phyloP scores from a whole-genome alignment of 768 basidiomycete genomes.

The Myochromella boudieri region DNA sequence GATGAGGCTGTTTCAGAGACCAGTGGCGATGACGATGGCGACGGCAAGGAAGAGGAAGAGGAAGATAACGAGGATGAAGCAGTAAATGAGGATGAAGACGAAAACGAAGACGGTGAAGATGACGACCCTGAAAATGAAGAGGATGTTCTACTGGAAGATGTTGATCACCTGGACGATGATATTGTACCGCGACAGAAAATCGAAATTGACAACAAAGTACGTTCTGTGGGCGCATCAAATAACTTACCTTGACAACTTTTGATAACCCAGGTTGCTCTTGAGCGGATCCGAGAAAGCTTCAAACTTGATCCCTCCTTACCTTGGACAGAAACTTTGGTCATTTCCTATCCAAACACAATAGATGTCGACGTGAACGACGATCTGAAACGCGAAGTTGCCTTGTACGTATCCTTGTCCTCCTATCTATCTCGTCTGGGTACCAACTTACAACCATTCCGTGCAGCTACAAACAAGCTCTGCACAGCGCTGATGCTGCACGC shows the following conservation, averaged over 20 bases:
- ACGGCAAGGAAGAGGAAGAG: conserved; percentile 35
- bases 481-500: conserved; percentile 75
- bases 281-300: conserved; percentile 77
- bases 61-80: conserved; percentile 57
- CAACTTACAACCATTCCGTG: not conserved
- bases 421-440: not conserved
- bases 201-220: conserved; percentile 77
- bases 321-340: conserved; percentile 81
- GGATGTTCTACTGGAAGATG: conserved; percentile 65
- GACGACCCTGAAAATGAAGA: conserved; percentile 38
- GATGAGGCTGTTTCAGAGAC: conserved; percentile 17
- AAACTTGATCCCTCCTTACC: conserved; percentile 71
- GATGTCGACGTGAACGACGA: conserved; percentile 84
- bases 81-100: conserved; percentile 51
- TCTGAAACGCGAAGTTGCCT: conserved; percentile 91
- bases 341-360: conserved; percentile 72
- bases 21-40: conserved; percentile 13
- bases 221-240: conserved; percentile 22
- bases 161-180: conserved; percentile 77
- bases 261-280: conserved; percentile 61
- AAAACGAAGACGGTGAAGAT: conserved; percentile 33
- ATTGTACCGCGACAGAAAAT: conserved; percentile 80
- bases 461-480: conserved; percentile 95
- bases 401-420: conserved; percentile 54
- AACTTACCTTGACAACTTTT: not conserved